phyloP scores from a whole-genome alignment of 805 yeast genomes.

The Candida nanaspora region DNA sequence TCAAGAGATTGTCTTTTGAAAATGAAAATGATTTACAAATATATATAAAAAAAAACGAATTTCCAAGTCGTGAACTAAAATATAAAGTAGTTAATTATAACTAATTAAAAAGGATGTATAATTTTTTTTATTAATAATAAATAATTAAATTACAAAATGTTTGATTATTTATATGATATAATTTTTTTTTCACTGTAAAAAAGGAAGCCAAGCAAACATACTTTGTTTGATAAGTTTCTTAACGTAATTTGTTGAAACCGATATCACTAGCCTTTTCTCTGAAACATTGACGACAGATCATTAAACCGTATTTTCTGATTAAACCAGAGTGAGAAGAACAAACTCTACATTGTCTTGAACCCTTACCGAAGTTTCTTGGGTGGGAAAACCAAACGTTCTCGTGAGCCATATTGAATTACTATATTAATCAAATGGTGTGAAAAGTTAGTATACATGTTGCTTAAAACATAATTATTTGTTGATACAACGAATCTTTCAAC shows the following conservation, averaged over 20 bases:
- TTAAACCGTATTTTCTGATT: slow-evolving; percentile 99
- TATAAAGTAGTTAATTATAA: not conserved
- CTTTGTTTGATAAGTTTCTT: slow-evolving; percentile 27
- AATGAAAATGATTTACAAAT: not conserved
- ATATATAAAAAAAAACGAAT: not conserved
- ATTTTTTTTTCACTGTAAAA: not conserved
- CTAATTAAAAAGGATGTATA: not conserved
- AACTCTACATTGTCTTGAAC: slow-evolving; percentile 99
- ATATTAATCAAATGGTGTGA: not conserved
- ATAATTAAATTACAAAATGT: not conserved
- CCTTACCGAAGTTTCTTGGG: slow-evolving; percentile 99
- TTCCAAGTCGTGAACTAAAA: no score
- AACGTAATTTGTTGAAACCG: slow-evolving; percentile 99
- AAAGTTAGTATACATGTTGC: not conserved
- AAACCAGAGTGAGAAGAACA: slow-evolving; percentile 98
- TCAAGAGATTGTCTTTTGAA: slow-evolving; percentile 16
- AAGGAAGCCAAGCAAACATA: not conserved
- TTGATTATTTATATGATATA: not conserved
- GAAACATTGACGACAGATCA: slow-evolving; percentile 99
- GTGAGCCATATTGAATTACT: slow-evolving; percentile 84
- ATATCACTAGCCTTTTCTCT: slow-evolving; percentile 99
- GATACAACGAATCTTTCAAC: not conserved
- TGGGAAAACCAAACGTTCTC: slow-evolving; percentile 99
- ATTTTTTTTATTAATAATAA: not conserved
- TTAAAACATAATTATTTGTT: no score